phyloP scores from a whole-genome alignment of 192 early-diverging fungal genomes.

The Rhizoclosmatium sp. region DNA sequence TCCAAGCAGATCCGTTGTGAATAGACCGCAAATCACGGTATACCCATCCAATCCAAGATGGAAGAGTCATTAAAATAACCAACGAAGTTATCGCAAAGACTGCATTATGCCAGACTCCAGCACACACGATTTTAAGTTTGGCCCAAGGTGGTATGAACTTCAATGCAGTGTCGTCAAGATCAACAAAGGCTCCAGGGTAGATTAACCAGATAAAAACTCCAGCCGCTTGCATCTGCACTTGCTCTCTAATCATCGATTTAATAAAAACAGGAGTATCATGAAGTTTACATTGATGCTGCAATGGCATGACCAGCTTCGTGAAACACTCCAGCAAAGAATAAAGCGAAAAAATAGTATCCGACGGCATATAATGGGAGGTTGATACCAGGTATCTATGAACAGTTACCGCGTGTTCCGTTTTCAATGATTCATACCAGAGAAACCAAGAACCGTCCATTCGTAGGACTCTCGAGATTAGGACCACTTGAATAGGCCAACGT shows the following conservation, averaged over 20 bases:
- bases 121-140: slow-evolving; percentile 71
- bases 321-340: slow-evolving; percentile 68
- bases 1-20: slow-evolving; percentile 32
- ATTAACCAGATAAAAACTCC: slow-evolving; percentile 74
- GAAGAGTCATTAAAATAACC: slow-evolving; percentile 52
- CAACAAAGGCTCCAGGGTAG: slow-evolving; percentile 83
- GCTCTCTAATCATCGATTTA: slow-evolving; percentile 53
- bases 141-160: slow-evolving; percentile 48
- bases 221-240: slow-evolving; percentile 62
- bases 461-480: slow-evolving; percentile 23
- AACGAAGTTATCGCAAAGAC: slow-evolving; percentile 56
- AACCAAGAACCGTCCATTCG: slow-evolving; percentile 60
- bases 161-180: slow-evolving; percentile 58
- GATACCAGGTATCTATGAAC: slow-evolving; percentile 74
- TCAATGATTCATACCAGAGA: slow-evolving; percentile 60
- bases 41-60: slow-evolving; percentile 54
- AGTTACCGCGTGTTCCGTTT: neutral
- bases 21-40: slow-evolving; percentile 46
- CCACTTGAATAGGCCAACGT: slow-evolving; percentile 38
- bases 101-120: slow-evolving; percentile 79
- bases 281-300: slow-evolving; percentile 67
- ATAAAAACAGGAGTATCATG: neutral
- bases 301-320: slow-evolving; percentile 82
- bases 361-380: slow-evolving; percentile 74
- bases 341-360: slow-evolving; percentile 70